Evolutionary conservation across 768 basidiomycete species (phyloP).

Genomic region (Suillus placidus): DNA sequence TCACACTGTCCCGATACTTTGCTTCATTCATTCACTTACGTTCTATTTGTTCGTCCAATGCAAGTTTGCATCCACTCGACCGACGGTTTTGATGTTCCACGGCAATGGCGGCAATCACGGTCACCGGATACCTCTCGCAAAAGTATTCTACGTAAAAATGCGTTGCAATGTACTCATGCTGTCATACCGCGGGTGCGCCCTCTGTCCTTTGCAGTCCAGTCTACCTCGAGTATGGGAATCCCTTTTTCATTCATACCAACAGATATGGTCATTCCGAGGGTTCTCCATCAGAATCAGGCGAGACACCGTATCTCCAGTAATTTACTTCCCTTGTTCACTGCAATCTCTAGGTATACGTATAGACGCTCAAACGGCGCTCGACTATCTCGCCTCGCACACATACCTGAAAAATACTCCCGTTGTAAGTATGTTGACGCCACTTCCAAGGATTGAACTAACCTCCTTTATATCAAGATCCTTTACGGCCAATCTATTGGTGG

Average conservation of each 20-base stretch:
- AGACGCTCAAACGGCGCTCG: conserved; percentile 83
- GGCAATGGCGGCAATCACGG: conserved; percentile 89
- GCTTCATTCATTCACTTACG: neutral
- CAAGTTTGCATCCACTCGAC: conserved; percentile 55
- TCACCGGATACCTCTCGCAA: conserved; percentile 87
- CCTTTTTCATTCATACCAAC: neutral
- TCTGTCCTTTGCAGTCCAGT: neutral
- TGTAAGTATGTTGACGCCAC: conserved; percentile 42
- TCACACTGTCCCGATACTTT: conserved; percentile 4
- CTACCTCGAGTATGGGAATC: neutral
- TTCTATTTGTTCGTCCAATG: neutral
- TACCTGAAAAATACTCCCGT: conserved; percentile 66
- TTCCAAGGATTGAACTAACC: neutral
- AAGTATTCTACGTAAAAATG: conserved; percentile 79
- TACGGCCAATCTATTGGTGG: conserved; percentile 93
- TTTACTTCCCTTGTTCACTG: conserved; percentile 5
- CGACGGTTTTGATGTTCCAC: conserved; percentile 92
- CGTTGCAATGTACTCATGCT: conserved; percentile 94
- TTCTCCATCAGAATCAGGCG: conserved; percentile 81
- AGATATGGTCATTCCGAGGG: conserved; percentile 93
- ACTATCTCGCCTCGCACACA: conserved; percentile 70
- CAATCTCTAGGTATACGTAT: conserved; percentile 63
- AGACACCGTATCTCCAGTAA: conserved; percentile 4
- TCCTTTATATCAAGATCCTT: conserved; percentile 50
- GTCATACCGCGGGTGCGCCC: conserved; percentile 83